These are phyloP conservation scores for Neostapfia colusana DNA, from an alignment of 176 grass and related monocot species.

Conservation along the genomic window DNA sequence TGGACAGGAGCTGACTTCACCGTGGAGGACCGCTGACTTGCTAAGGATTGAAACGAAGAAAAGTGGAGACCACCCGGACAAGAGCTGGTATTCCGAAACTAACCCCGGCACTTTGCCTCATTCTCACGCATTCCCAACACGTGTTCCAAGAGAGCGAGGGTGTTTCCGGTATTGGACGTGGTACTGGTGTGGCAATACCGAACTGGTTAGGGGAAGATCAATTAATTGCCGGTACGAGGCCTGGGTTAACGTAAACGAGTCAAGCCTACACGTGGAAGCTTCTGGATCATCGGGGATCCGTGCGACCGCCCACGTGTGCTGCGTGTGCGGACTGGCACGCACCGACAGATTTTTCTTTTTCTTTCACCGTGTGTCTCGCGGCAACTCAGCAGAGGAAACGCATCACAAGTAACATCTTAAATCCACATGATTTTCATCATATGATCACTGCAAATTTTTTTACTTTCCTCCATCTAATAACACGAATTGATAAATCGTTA, in stretches of 20 bases:
- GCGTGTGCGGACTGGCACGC: neutral
- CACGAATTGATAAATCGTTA: too few relatives aligned
- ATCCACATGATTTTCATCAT: too few relatives aligned
- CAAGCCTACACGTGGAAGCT: slow-evolving; percentile 46
- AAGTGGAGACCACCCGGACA: slow-evolving; percentile 37
- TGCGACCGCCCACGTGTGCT: slow-evolving; percentile 14
- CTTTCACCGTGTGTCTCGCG: neutral
- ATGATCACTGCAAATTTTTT: too few relatives aligned
- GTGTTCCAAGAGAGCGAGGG: neutral
- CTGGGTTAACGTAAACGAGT: neutral
- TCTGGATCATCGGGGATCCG: neutral
- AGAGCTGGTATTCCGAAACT: neutral
- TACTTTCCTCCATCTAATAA: too few relatives aligned
- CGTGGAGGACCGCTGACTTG: too few relatives aligned
- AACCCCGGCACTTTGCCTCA: neutral
- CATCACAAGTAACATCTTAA: too few relatives aligned
- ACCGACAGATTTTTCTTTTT: neutral
- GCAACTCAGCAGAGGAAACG: neutral
- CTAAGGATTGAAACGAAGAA: neutral
- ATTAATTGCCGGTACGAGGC: neutral
- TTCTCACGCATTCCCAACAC: neutral
- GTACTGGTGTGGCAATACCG: slow-evolving; percentile 13
- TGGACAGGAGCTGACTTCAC: neutral
- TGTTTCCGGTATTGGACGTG: neutral
- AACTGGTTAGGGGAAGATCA: slow-evolving; percentile 26